Percentiles rank a stretch among this genome's conserved stretches.
Conservation (phyloP, 2,329 filamentous ascomycete species). For the Colletotrichum liaoningense region DNA sequence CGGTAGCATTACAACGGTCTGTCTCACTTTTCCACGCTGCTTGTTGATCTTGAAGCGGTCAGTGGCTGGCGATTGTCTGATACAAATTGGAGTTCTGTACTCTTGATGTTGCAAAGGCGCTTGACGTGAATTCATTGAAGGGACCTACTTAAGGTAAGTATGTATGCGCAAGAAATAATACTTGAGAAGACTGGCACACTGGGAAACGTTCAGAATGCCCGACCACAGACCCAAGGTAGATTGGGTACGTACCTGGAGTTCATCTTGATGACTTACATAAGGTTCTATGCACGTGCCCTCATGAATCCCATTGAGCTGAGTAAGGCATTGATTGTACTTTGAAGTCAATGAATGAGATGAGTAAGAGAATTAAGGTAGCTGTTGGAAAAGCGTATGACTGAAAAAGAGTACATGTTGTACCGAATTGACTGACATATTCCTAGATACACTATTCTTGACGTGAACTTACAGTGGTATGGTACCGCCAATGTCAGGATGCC, state of each 20-base stretch:
- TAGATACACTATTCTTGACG: neutral
- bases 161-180: too few relatives aligned
- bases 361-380: neutral
- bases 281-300: neutral
- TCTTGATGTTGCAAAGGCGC: neutral
- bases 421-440: neutral
- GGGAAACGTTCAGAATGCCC: too few relatives aligned
- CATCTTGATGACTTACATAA: neutral
- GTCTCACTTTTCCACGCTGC: conserved; percentile 11
- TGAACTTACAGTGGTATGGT: neutral
- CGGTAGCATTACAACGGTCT: conserved; percentile 15
- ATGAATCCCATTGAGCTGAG: neutral
- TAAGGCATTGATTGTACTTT: neutral
- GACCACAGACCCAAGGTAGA: too few relatives aligned
- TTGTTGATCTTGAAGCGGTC: neutral
- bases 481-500: neutral
- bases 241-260: neutral
- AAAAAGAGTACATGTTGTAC: neutral
- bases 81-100: neutral
- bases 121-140: neutral
- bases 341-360: neutral
- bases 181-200: too few relatives aligned
- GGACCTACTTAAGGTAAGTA: too few relatives aligned
- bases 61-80: neutral
- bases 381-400: neutral